Percentiles rank a stretch among this genome's conserved stretches.
These are phyloP conservation scores for Xylaria venustula DNA, from an alignment of 495 filamentous ascomycete species.

Conservation along the genomic window DNA sequence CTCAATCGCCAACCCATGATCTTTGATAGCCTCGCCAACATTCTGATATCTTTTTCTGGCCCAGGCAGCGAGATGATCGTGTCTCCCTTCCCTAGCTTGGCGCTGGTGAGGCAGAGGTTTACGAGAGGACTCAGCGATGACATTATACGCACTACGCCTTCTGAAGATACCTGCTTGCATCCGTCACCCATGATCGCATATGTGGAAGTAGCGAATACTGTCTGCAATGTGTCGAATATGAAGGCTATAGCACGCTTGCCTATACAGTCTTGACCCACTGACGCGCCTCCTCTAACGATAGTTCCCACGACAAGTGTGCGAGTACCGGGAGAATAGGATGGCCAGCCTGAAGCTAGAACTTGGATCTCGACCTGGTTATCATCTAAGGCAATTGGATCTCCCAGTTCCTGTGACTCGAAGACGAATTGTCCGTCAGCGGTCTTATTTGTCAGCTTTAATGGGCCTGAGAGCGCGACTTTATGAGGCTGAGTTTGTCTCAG, in stretches of 20 bases:
- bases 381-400: not conserved
- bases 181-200: conserved; percentile 13
- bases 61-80: conserved; percentile 17
- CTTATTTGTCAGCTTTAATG: conserved; percentile 8
- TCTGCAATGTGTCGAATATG: conserved; percentile 15
- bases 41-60: conserved; percentile 6
- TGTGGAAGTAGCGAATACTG: conserved; percentile 14
- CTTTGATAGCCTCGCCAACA: conserved; percentile 5
- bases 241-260: conserved; percentile 12
- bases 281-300: conserved; percentile 7
- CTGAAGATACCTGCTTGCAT: not conserved
- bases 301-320: conserved; percentile 13
- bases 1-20: conserved; percentile 13
- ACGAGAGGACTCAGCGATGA: conserved; percentile 14
- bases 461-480: conserved; percentile 1
- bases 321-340: conserved; percentile 11
- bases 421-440: conserved; percentile 14
- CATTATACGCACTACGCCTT: conserved; percentile 3
- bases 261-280: not conserved
- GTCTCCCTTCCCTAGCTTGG: conserved; percentile 14
- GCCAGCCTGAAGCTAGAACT: conserved; percentile 17
- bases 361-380: conserved; percentile 17
- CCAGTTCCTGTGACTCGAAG: conserved; percentile 9
- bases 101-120: conserved; percentile 15
- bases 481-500: not conserved